Percentiles rank a stretch among this genome's conserved stretches.
Evolutionary conservation across 495 filamentous ascomycete genomes (phyloP).

Genomic region (Clohesyomyces aquaticus): DNA sequence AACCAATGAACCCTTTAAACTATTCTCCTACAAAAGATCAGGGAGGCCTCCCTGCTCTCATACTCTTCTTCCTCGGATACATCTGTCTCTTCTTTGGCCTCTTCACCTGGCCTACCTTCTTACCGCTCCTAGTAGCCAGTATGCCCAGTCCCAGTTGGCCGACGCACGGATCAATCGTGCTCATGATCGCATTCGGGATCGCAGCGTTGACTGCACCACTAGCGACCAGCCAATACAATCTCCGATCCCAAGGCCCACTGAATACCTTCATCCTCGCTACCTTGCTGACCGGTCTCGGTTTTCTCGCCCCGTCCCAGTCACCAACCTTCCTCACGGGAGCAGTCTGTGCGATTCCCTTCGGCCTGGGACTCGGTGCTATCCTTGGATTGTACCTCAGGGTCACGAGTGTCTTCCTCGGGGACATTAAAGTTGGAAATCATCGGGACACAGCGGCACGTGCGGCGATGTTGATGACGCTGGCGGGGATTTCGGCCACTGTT

Average conservation of each 20-base stretch:
- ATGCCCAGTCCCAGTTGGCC: constrained; percentile 33
- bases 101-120: constrained; percentile 17
- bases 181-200: constrained; percentile 1
- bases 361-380: constrained; percentile 7
- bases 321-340: not conserved
- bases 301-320: not conserved
- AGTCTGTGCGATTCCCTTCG: not conserved
- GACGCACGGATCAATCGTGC: not conserved
- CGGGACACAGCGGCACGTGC: constrained; percentile 1
- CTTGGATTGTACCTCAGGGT: not conserved
- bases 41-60: too few species aligned
- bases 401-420: not conserved
- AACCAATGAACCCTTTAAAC: not conserved
- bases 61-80: constrained; percentile 4
- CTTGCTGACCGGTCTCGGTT: constrained; percentile 20
- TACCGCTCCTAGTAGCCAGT: constrained; percentile 35
- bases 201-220: not conserved
- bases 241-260: constrained; percentile 38
- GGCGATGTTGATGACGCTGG: not conserved
- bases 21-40: not conserved
- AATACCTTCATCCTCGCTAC: constrained; percentile 39
- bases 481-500: not conserved
- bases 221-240: constrained; percentile 6
- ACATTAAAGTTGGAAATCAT: too few species aligned
- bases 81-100: constrained; percentile 24